A percentile compares a stretch with the other conserved stretches of the same genome.
These are phyloP conservation scores for Coemansia sp. DNA, from an alignment of 192 early-diverging fungal species.

Conservation along the genomic window DNA sequence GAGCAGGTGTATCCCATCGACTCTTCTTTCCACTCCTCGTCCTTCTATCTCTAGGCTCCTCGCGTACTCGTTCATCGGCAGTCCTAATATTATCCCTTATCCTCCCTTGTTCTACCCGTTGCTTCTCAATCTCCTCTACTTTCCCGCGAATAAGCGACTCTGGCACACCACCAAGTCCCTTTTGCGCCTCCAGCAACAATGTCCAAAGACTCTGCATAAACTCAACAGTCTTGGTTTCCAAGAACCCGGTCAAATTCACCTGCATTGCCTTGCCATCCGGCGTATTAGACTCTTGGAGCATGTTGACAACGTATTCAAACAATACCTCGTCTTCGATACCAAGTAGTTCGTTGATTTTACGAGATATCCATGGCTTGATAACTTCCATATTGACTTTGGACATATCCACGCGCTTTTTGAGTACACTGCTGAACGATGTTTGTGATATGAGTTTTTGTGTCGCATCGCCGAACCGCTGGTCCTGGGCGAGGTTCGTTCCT, in stretches of 20 bases:
- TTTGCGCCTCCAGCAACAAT: constrained; percentile 88
- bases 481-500: constrained; percentile 51
- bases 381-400: constrained; percentile 87
- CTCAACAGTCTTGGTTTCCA: constrained; percentile 75
- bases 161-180: constrained; percentile 81
- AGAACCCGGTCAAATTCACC: constrained; percentile 93
- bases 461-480: constrained; percentile 50
- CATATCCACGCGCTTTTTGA: constrained; percentile 62
- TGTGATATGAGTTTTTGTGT: constrained; percentile 29
- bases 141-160: constrained; percentile 81
- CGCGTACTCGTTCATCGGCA: constrained; percentile 12
- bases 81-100: constrained; percentile 19
- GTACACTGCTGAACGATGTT: constrained; percentile 22
- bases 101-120: constrained; percentile 38
- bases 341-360: constrained; percentile 70
- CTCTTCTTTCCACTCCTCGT: constrained; percentile 26
- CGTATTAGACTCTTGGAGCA: constrained; percentile 74
- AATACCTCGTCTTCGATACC: constrained; percentile 96
- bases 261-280: constrained; percentile 92
- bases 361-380: constrained; percentile 87
- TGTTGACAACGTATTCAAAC: constrained; percentile 80
- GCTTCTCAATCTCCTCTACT: constrained; percentile 73
- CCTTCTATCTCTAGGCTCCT: constrained; percentile 4
- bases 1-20: constrained; percentile 29
- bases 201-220: constrained; percentile 93